Evolutionary conservation across 2,329 filamentous ascomycete species (phyloP), one percentile per base, ranked within the genome.

Genomic region (Sclerotinia trifoliorum): DNA sequence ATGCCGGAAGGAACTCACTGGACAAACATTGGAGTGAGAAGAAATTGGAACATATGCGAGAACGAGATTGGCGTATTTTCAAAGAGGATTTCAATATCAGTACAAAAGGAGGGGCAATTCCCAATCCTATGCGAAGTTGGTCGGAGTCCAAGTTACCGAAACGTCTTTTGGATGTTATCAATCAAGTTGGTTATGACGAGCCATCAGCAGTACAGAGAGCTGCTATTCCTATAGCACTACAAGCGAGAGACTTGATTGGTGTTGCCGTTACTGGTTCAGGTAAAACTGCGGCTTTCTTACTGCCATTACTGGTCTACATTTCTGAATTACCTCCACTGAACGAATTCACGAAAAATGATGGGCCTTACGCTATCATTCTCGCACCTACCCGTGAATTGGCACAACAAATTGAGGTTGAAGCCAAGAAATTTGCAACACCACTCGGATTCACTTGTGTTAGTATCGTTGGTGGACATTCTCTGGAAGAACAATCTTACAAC

Each of bases 21-120:
- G 94, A 96, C 74, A 94, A 94, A 79, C 93, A 97, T 80, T 99
- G 95, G 95, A 93, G 91, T 67, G 92, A 97, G 78, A 99, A 99
- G 87, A 86, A 85, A 71, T 82, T 98, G 71, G 88, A 91, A 19
- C 92, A 97, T 75, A 99, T 99, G 95, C 91, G 93, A 71, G 94
- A 98, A 80, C 86, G 95, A 78, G 95, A 99, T 80, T 99, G 95
- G 95, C 92, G 95, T 77, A 98, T 99, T 75, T 97, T 99, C 88
- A 99, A 98, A 81, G 95, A 98, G 79, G 94, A 99, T 80, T 98
- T 97, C 81, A 96, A 95, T 74, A 99, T 99, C 78, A 85, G 90
- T 52, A 97, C 93, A 11, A 98, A 97, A 79, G 95, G 95, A 68
- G 94, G 94, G 55, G 85, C 86, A 35, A 93, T 98, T 67, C 95